Evolutionary conservation across 2,329 filamentous ascomycete genomes (phyloP).

Genomic region (Cercospora canescens): DNA sequence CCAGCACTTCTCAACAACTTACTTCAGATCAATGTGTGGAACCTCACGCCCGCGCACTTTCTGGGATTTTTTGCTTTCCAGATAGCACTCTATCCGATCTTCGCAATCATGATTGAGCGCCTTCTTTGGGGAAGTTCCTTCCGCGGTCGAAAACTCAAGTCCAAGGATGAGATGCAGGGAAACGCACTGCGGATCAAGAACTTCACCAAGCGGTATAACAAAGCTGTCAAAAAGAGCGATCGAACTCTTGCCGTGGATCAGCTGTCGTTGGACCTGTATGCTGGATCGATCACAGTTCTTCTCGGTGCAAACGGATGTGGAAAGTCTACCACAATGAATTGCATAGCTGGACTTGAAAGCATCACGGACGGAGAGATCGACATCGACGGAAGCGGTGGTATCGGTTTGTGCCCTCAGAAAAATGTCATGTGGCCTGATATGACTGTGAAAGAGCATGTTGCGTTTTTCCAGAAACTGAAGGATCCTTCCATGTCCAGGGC

Average conservation of each 20-base stretch:
- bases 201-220: constrained; percentile 24
- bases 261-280: constrained; percentile 19
- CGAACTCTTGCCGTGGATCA: constrained; percentile 23
- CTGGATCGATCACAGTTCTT: constrained; percentile 22
- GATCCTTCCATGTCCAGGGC: constrained; percentile 40
- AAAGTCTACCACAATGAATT: constrained; percentile 86
- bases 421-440: constrained; percentile 92
- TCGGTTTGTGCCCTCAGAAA: constrained; percentile 88
- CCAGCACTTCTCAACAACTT: background rate
- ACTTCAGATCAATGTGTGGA: constrained; percentile 16
- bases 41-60: constrained; percentile 48
- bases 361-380: constrained; percentile 75
- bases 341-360: constrained; percentile 78
- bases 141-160: constrained; percentile 41
- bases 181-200: constrained; percentile 22
- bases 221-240: constrained; percentile 20
- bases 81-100: constrained; percentile 70
- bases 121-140: constrained; percentile 71
- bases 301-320: constrained; percentile 88
- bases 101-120: constrained; percentile 73
- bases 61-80: constrained; percentile 76
- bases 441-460: constrained; percentile 81
- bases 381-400: constrained; percentile 73
- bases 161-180: constrained; percentile 21
- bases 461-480: constrained; percentile 82